Conservation (phyloP, 495 filamentous ascomycete genomes). For the Astrocystis sublimbata region DNA sequence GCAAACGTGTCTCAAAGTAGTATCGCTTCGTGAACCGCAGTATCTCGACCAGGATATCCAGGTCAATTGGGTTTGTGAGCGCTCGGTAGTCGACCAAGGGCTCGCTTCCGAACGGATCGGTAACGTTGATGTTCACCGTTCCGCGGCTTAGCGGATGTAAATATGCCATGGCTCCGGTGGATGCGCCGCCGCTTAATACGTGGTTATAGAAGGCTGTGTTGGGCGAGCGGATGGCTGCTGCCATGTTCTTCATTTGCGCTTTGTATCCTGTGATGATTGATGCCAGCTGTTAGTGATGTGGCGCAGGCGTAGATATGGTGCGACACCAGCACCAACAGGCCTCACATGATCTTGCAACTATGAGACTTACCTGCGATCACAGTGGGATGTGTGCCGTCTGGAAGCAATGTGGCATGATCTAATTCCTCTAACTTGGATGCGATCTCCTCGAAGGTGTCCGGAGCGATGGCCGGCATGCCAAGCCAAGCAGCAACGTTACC, state of each 20-base stretch:
- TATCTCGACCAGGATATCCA: constrained; percentile 44
- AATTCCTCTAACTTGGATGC: constrained; percentile 36
- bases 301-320: neutral
- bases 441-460: constrained; percentile 35
- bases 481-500: constrained; percentile 49
- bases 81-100: constrained; percentile 52
- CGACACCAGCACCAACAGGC: too few species aligned
- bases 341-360: too few species aligned
- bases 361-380: constrained; percentile 36
- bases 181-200: constrained; percentile 36
- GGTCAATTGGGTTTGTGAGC: constrained; percentile 51
- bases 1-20: constrained; percentile 38
- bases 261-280: constrained; percentile 34
- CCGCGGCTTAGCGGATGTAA: constrained; percentile 50
- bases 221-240: constrained; percentile 37
- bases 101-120: constrained; percentile 36
- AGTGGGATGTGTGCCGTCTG: constrained; percentile 36
- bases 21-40: constrained; percentile 42
- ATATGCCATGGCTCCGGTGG: constrained; percentile 39
- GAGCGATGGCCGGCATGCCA: constrained; percentile 46
- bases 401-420: constrained; percentile 41
- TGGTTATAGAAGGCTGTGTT: constrained; percentile 48
- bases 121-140: constrained; percentile 46
- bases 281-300: neutral
- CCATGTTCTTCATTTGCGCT: constrained; percentile 47